Conservation (phyloP, 129 eudicot genomes). For the Mikania micrantha region DNA sequence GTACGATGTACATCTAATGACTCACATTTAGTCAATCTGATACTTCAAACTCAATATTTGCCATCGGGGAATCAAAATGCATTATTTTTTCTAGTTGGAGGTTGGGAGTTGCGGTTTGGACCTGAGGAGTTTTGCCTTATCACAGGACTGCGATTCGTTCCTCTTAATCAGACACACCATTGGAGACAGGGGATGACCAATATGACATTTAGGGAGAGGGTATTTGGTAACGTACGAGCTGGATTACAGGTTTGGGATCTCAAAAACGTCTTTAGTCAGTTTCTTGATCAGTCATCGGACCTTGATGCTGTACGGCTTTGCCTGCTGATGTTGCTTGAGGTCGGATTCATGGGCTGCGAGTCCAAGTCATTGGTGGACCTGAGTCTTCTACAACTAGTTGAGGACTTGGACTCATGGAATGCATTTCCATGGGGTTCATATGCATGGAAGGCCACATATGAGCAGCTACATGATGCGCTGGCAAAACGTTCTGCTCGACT, state of each 20-base stretch:
- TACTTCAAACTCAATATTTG: neutral
- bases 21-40: neutral
- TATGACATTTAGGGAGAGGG: neutral
- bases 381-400: neutral
- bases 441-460: neutral
- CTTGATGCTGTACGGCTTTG: neutral
- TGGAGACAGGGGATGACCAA: neutral
- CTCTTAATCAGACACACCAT: no score
- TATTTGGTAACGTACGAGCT: neutral
- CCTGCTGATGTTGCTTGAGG: neutral
- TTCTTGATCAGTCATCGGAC: neutral
- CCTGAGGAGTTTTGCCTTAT: neutral
- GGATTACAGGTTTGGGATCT: neutral
- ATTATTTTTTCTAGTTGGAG: neutral
- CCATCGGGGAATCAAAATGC: neutral
- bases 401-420: neutral
- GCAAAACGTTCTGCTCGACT: neutral
- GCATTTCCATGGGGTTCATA: conserved; percentile 3
- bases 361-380: neutral
- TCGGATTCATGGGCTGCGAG: neutral
- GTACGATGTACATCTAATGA: neutral
- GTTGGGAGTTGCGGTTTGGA: neutral
- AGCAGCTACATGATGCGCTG: neutral
- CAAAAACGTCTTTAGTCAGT: neutral
- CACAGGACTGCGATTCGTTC: neutral